Conservation (phyloP, 176 grass and related monocot species). For the Thalia dealbata region DNA sequence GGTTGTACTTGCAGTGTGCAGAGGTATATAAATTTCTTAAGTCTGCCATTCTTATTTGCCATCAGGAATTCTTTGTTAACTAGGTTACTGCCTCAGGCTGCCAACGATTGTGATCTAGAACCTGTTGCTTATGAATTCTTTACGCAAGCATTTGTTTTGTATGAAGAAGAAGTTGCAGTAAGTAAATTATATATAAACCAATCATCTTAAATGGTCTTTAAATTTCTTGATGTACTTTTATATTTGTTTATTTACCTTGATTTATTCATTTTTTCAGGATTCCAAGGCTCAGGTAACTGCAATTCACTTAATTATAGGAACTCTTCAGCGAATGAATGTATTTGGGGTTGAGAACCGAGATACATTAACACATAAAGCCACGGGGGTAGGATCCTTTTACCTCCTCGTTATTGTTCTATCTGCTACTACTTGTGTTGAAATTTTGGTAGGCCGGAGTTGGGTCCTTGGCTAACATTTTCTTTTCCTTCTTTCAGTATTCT, state of each 20-base stretch:
- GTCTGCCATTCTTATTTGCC: conserved; percentile 10
- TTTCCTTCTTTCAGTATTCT: conserved; percentile 62
- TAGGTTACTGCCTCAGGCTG: conserved; percentile 42
- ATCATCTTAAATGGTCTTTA: background rate
- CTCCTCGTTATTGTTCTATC: background rate
- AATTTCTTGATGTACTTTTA: background rate
- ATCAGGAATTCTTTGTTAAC: conserved; percentile 19
- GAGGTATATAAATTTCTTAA: conserved; percentile 35
- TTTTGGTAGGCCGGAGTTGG: conserved; percentile 5
- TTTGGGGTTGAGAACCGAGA: conserved; percentile 99
- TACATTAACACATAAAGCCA: conserved; percentile 94
- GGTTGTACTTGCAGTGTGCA: conserved; percentile 65
- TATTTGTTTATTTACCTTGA: conserved; percentile 16
- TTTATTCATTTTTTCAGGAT: conserved; percentile 46
- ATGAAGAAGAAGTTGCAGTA: conserved; percentile 97
- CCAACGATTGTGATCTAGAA: conserved; percentile 96
- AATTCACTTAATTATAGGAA: conserved; percentile 96
- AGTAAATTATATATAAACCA: conserved; percentile 2
- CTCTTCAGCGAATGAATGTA: conserved; percentile 84
- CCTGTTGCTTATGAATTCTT: conserved; percentile 98
- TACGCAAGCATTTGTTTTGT: conserved; percentile 96
- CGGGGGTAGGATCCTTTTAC: conserved; percentile 48
- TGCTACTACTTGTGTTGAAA: background rate
- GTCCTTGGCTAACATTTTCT: background rate
- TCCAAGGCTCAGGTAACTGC: conserved; percentile 98